Evolutionary conservation across 2,329 filamentous ascomycete species (phyloP).

Genomic region (Monilinia fructigena): DNA sequence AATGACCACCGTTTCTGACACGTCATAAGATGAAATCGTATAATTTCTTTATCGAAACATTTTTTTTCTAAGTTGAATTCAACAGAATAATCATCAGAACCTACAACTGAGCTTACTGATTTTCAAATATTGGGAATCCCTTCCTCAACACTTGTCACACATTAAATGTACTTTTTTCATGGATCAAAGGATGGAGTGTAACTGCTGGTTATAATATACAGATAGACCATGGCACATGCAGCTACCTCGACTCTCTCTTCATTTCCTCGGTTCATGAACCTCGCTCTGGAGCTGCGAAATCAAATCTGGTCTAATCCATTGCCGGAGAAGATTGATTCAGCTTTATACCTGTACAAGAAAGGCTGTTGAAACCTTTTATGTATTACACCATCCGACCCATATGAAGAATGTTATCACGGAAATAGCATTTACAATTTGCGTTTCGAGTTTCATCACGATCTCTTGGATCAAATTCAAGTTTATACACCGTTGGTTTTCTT

Average conservation of each 20-base stretch:
- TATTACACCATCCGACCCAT: not conserved
- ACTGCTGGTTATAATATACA: not conserved
- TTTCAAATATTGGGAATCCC: not conserved
- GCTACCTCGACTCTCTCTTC: not conserved
- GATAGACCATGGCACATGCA: not conserved
- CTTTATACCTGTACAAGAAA: too few species aligned
- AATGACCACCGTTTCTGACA: too few species aligned
- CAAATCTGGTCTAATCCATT: too few species aligned
- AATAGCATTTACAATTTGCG: not conserved
- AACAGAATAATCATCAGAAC: not conserved
- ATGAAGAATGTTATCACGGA: not conserved
- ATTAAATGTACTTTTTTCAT: not conserved
- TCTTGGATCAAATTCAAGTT: not conserved
- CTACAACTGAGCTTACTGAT: not conserved
- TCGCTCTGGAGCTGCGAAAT: too few species aligned
- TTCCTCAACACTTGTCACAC: not conserved
- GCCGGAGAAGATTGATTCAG: too few species aligned
- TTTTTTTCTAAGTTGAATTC: too few species aligned
- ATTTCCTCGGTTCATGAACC: not conserved
- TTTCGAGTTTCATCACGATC: not conserved
- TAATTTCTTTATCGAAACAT: too few species aligned
- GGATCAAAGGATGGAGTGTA: not conserved
- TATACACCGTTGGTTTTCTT: not conserved
- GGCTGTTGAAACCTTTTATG: not conserved
- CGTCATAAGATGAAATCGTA: too few species aligned